Percentiles rank a stretch among this genome's conserved stretches.
phyloP scores from a whole-genome alignment of 2,329 filamentous ascomycete genomes.

The Pleomassaria siparia region DNA sequence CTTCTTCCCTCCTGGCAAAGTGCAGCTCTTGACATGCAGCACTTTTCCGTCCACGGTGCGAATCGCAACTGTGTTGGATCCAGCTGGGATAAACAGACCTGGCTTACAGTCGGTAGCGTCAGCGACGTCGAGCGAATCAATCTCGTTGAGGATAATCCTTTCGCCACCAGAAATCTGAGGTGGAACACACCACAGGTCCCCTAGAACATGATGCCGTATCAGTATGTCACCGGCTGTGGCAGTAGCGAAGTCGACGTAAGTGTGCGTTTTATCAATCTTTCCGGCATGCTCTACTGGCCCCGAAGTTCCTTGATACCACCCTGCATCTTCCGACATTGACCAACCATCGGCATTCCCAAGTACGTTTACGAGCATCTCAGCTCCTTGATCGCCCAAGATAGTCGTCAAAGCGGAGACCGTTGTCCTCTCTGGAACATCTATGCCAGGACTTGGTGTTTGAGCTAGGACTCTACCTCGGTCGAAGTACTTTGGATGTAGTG shows the following conservation, averaged over 20 bases:
- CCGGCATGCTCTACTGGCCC: slow-evolving; percentile 58
- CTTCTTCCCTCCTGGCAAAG: not conserved
- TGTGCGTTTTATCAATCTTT: slow-evolving; percentile 69
- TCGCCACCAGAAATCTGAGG: slow-evolving; percentile 21
- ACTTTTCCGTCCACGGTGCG: not conserved
- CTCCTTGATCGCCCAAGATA: slow-evolving; percentile 63
- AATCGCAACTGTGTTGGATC: not conserved
- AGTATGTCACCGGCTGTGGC: slow-evolving; percentile 59
- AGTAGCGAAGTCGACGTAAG: slow-evolving; percentile 61
- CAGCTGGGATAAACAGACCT: not conserved
- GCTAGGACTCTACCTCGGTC: slow-evolving; percentile 76
- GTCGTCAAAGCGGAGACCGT: slow-evolving; percentile 55
- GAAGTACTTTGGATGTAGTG: slow-evolving; percentile 73
- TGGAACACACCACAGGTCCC: slow-evolving; percentile 63
- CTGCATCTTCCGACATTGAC: slow-evolving; percentile 58
- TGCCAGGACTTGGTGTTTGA: slow-evolving; percentile 61
- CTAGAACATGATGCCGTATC: slow-evolving; percentile 61
- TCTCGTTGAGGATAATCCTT: slow-evolving; percentile 24
- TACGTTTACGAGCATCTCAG: slow-evolving; percentile 67
- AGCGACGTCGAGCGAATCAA: not conserved
- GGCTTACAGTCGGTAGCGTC: not conserved
- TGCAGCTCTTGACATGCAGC: not conserved
- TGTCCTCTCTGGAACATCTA: slow-evolving; percentile 53
- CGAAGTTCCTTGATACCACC: slow-evolving; percentile 25
- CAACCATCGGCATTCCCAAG: slow-evolving; percentile 65